Base-by-base conservation (phyloP, 202 grass and related monocot genomes). In the Miscanthus sacchariflorus region DNA sequence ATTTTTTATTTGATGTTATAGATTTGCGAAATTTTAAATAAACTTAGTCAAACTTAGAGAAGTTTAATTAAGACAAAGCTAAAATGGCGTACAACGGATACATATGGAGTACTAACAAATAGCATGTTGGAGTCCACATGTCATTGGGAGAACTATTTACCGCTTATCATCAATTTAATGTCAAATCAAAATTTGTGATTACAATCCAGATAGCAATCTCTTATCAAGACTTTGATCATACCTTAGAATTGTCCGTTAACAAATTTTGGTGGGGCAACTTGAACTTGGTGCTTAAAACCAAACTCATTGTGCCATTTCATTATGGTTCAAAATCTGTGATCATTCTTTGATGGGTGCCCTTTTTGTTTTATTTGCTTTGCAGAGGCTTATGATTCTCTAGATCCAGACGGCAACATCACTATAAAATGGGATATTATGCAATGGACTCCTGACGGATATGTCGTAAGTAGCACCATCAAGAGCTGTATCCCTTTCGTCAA, bases 391-490 rank as follows among this genome's bases (percentile, higher is more conserved):
- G 96, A 96, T 83, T 88, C 96, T 5, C 81, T 99, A 24, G 94
- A 99, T 86, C 96, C 96, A 21, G 88, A 92, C 28, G 89, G 96
- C 21, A 95, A 99, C 90, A 99, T 99, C 84, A 99, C 94, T 19
- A 95, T 99, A 86, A 99, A 99, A 74, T 99, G 97, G 94, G 97
- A 99, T 85, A 1, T 99, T 35, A 95, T 96, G 88, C 82, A 84
- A 18, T 99, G 97, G 97, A 99, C 94, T 90, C 90, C 90, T 42
- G 90, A 92, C 79, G 90, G 90, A 25, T 89, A 92, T 79, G 87
- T 92, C n/a, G 90, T 92, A 86, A 89, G 90, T 92, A 83, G 28
- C 28, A 30, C 28, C 28, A 45, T 52, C 70, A 67, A 30, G 58
- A 79, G 35, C 10, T 72, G 18, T 61, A 42, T 87, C 5, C 56